Base-by-base conservation (phyloP, 2,329 filamentous ascomycete species). In the Trichoderma lentiforme region DNA sequence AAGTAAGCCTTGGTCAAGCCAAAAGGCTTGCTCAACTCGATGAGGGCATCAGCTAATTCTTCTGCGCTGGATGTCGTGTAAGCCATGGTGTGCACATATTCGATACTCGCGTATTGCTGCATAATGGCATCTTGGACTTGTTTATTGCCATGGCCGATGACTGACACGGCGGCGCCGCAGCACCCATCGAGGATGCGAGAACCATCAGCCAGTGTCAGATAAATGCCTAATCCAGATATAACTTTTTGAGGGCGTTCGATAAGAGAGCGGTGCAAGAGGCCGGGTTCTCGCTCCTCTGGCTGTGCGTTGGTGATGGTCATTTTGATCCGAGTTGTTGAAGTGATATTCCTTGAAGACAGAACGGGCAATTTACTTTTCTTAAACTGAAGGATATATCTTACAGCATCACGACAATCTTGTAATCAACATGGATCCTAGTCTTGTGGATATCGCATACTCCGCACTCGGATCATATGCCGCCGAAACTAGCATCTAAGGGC, bases 101-200 rank as follows among this genome's bases (percentile, higher is more conserved):
- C 82, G 0, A 91, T 82, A 58, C 87, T 77, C 62, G 86, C 83
- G 74, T 92, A 83, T 75, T 94, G 91, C 14, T 84, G 76, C 5
- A 83, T 80, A 53, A 93, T 85, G 0, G 90, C 91, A 3, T 86
- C 82, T 14, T 84, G 83, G 14, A 95, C 88, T 62, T 90, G 84
- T 56, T 84, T 77, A 66, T 91, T 86, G 34, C 88, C 89, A 75
- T 93, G 90, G 7, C 93, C 93, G 11, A 95, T 82, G 77, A 26
- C 69, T 32, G 78, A 70, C 3, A 79, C 78, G 36, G 91, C 92
- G 3, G 93, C 91, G 24, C 93, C 93, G 32, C 91, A 88, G 24
- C 90, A 92, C 1, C 89, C 91, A 79, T 96, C 93, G 15, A 94
- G 86, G 57, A 96, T 76, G 0, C 60, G 71, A 15, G 73, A 74